These are phyloP conservation scores for Coniochaeta hoffmannii DNA, from an alignment of 2,329 filamentous ascomycete genomes.

Conservation along the genomic window DNA sequence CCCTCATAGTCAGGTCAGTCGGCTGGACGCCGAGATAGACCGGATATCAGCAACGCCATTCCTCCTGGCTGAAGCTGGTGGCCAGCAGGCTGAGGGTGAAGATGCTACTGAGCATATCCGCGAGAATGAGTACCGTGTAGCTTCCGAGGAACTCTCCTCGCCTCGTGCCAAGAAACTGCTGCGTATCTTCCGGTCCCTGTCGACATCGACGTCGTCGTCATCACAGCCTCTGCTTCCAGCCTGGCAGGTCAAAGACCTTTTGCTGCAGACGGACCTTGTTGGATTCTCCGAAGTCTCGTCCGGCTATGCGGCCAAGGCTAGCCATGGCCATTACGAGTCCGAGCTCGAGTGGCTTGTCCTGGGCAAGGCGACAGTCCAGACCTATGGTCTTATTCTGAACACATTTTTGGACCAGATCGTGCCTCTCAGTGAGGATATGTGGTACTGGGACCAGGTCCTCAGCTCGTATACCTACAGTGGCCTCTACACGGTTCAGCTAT, in stretches of 20 bases:
- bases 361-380: conserved; percentile 86
- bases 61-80: conserved; percentile 31
- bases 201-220: conserved; percentile 59
- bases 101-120: background rate
- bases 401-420: conserved; percentile 76
- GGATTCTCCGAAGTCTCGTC: conserved; percentile 1
- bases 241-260: conserved; percentile 50
- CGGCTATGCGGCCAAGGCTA: background rate
- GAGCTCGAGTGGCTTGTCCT: conserved; percentile 88
- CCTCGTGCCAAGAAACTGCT: conserved; percentile 56
- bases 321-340: conserved; percentile 49
- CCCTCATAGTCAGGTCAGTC: conserved; percentile 47
- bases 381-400: conserved; percentile 73
- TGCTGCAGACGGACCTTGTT: conserved; percentile 55
- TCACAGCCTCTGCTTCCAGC: conserved; percentile 55
- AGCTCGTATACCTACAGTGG: conserved; percentile 71
- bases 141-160: conserved; percentile 36
- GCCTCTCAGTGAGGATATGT: conserved; percentile 76
- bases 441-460: conserved; percentile 91
- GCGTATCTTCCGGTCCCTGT: conserved; percentile 61
- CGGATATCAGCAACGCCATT: conserved; percentile 44
- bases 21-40: conserved; percentile 58
- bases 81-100: conserved; percentile 15
- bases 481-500: conserved; percentile 80
- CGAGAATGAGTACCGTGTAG: conserved; percentile 7